Percentiles rank a stretch among this genome's conserved stretches.
phyloP scores from a whole-genome alignment of 768 basidiomycete genomes.

The Suillus lakei region DNA sequence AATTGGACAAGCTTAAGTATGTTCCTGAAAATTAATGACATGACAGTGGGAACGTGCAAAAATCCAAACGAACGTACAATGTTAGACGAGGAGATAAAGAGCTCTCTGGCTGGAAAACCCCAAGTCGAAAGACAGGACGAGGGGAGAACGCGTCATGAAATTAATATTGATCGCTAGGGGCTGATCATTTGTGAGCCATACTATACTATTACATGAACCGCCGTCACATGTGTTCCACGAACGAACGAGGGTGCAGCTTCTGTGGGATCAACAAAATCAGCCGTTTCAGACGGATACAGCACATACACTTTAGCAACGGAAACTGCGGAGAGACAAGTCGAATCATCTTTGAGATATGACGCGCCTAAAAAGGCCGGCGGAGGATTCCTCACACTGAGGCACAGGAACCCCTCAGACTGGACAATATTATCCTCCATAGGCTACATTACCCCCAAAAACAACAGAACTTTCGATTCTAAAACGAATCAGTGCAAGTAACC shows the following conservation, averaged over 20 bases:
- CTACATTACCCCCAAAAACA: neutral
- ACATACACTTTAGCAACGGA: neutral
- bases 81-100: no score
- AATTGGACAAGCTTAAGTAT: neutral
- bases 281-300: neutral
- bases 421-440: neutral
- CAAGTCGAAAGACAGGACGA: neutral
- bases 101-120: neutral
- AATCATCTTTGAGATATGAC: neutral
- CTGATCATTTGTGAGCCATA: neutral
- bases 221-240: neutral
- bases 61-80: no score
- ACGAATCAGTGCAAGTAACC: neutral
- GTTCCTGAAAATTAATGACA: neutral
- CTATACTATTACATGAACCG: neutral
- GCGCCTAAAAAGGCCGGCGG: neutral
- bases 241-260: neutral
- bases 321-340: no score
- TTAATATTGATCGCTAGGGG: neutral
- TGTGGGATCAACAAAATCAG: neutral
- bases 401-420: neutral
- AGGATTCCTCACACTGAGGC: neutral
- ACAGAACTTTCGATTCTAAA: neutral
- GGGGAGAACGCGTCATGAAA: neutral
- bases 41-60: neutral